These are phyloP conservation scores for Pichia sp. DNA, from an alignment of 1,139 yeast genomes.

Conservation along the genomic window DNA sequence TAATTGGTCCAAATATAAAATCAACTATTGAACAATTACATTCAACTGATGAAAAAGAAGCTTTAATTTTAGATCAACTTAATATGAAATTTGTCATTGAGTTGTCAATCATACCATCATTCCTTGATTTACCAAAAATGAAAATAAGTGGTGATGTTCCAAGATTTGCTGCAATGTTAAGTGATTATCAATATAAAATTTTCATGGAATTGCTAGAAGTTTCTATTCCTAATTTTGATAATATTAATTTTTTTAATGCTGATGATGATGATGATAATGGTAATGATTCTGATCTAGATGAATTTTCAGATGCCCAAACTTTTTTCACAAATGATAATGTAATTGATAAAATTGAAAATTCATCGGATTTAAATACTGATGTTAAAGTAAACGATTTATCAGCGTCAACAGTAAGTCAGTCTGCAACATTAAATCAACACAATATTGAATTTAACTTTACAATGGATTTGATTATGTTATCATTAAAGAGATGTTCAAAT, in stretches of 20 bases:
- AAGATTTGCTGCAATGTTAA: conserved; percentile 58
- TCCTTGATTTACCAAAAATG: conserved; percentile 63
- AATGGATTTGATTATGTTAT: conserved; percentile 55
- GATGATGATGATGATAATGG: background rate
- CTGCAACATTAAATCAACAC: conserved; percentile 39
- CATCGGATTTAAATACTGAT: background rate
- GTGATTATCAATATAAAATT: conserved; percentile 86
- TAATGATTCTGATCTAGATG: background rate
- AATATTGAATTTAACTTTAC: conserved; percentile 64
- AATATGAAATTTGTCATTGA: conserved; percentile 70
- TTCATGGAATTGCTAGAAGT: conserved; percentile 67
- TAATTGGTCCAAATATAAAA: conserved; percentile 77
- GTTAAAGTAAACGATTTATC: background rate
- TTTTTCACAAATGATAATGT: background rate
- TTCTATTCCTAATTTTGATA: conserved; percentile 56
- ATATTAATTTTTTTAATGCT: conserved; percentile 7
- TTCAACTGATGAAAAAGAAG: conserved; percentile 38
- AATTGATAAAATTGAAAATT: background rate
- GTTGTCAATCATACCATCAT: conserved; percentile 73
- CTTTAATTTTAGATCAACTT: conserved; percentile 67
- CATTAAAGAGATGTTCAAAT: conserved; percentile 63
- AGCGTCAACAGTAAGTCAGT: background rate
- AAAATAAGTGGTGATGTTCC: conserved; percentile 82
- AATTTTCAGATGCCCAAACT: conserved; percentile 2
- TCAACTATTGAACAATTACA: conserved; percentile 69